A percentile compares a stretch with the other conserved stretches of the same genome.
phyloP scores from a whole-genome alignment of 2,329 filamentous ascomycete species.

The Cercospora sp. region DNA sequence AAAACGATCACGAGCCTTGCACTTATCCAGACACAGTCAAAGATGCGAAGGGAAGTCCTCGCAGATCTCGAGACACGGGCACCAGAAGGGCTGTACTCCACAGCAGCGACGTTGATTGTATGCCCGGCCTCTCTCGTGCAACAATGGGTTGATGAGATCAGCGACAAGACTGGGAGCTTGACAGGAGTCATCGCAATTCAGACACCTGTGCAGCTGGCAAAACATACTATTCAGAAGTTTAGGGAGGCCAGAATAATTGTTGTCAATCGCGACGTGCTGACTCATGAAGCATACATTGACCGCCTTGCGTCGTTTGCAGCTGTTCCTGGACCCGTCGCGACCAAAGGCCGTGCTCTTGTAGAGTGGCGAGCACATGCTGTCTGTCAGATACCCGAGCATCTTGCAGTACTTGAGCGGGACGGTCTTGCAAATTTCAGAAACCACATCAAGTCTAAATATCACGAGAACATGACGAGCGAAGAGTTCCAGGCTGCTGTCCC shows the following conservation, averaged over 20 bases:
- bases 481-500: conserved; percentile 43
- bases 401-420: conserved; percentile 40
- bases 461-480: conserved; percentile 14
- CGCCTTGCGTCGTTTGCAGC: conserved; percentile 47
- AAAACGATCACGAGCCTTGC: conserved; percentile 64
- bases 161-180: conserved; percentile 47
- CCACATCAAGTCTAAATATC: conserved; percentile 31
- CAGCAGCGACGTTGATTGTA: conserved; percentile 61
- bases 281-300: conserved; percentile 50
- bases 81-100: conserved; percentile 42
- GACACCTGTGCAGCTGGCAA: conserved; percentile 43
- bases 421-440: conserved; percentile 38
- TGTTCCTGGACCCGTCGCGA: conserved; percentile 22
- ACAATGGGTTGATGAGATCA: conserved; percentile 61
- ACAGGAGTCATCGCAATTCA: conserved; percentile 48
- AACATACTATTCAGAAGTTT: conserved; percentile 49
- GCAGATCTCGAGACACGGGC: conserved; percentile 12
- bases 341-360: conserved; percentile 48
- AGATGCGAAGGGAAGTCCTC: conserved; percentile 19
- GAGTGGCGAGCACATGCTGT: conserved; percentile 56
- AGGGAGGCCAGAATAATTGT: conserved; percentile 57
- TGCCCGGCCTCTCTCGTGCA: conserved; percentile 56
- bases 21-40: conserved; percentile 53
- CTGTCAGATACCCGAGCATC: conserved; percentile 45
- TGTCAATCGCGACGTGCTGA: conserved; percentile 54